These are phyloP conservation scores for Geranium rotundifolium DNA, from an alignment of 345 rosid species.

Conservation along the genomic window DNA sequence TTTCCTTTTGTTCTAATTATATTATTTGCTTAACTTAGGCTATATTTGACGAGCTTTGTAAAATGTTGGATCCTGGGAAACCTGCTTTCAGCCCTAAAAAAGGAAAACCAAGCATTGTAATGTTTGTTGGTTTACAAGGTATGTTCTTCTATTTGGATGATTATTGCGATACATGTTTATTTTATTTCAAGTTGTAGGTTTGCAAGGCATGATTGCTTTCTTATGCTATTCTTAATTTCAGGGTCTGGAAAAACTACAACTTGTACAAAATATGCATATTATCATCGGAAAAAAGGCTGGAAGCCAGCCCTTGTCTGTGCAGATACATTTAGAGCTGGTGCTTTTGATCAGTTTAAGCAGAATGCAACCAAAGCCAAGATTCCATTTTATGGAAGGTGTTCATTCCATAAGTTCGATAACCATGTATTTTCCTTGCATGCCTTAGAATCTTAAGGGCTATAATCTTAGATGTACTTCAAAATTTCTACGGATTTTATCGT, in stretches of 20 bases:
- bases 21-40: constrained; percentile 30
- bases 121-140: constrained; percentile 96
- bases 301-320: constrained; percentile 87
- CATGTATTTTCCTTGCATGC: not conserved
- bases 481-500: not conserved
- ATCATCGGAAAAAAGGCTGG: constrained; percentile 82
- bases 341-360: constrained; percentile 85
- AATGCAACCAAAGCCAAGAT: constrained; percentile 80
- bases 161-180: not conserved
- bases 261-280: constrained; percentile 73
- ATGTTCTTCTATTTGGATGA: not conserved
- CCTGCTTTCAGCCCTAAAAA: constrained; percentile 72
- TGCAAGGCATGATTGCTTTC: not conserved
- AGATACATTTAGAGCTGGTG: constrained; percentile 87
- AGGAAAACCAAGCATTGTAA: constrained; percentile 63
- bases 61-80: constrained; percentile 85
- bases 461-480: not conserved
- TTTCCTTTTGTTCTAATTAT: not conserved
- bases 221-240: constrained; percentile 11
- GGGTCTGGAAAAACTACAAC: constrained; percentile 84
- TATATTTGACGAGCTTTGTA: constrained; percentile 78
- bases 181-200: not conserved
- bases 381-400: constrained; percentile 78
- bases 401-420: not conserved
- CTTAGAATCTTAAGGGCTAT: constrained; percentile 1